phyloP scores from a whole-genome alignment of 805 yeast species.

The Tetrapisispora arboricola region DNA sequence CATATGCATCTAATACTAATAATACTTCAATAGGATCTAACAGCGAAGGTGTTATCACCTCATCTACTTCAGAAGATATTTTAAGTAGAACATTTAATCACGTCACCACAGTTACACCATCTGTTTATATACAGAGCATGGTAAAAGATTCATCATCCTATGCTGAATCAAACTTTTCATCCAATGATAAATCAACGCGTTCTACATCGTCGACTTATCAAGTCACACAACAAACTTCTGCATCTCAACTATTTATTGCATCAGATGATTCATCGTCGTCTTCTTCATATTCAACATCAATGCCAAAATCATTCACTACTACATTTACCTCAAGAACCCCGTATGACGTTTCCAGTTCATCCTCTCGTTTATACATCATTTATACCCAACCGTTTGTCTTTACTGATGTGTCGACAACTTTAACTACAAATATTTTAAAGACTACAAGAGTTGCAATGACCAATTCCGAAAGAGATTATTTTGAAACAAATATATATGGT shows the following conservation, averaged over 20 bases:
- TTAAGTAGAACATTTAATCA: not conserved
- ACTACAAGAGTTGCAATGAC: conserved; percentile 12
- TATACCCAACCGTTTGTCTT: conserved; percentile 16
- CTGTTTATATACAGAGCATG: not conserved
- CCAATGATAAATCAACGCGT: not conserved
- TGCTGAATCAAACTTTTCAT: not conserved
- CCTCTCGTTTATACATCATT: conserved; percentile 1
- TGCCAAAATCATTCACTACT: not conserved
- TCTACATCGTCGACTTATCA: not conserved
- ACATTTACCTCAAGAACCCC: not conserved
- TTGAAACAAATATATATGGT: conserved; percentile 7
- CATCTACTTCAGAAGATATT: not conserved
- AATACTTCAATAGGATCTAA: too few species aligned
- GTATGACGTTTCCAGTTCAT: not conserved
- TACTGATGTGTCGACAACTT: conserved; percentile 13
- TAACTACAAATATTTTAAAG: conserved; percentile 12
- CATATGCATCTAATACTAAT: too few species aligned
- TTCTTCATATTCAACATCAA: too few species aligned
- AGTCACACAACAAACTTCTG: not conserved
- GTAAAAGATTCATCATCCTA: not conserved
- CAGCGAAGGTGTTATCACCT: too few species aligned
- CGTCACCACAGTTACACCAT: not conserved
- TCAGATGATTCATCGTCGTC: not conserved
- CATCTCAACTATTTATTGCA: not conserved
- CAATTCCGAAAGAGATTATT: conserved; percentile 7